A percentile compares a stretch with the other conserved stretches of the same genome.
Conservation (phyloP, 2,329 filamentous ascomycete species). For the Mycosphaerelloides madeirae region DNA sequence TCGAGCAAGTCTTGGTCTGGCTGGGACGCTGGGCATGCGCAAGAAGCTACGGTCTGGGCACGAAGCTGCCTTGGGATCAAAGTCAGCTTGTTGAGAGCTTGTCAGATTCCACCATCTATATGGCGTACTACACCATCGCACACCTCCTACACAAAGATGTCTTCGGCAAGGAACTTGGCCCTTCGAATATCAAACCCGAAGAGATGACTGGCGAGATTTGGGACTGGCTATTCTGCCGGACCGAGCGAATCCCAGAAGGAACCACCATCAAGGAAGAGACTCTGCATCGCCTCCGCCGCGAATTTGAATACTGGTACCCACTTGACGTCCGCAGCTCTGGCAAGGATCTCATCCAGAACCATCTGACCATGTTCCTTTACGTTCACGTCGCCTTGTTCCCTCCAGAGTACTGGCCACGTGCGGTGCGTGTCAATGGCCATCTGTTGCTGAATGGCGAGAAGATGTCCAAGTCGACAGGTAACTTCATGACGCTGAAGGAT, state of each 20-base stretch:
- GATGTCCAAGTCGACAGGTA: slow-evolving; percentile 97
- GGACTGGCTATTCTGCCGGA: slow-evolving; percentile 88
- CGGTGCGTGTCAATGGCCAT: slow-evolving; percentile 86
- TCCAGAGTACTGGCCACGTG: slow-evolving; percentile 80
- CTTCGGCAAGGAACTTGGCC: slow-evolving; percentile 69
- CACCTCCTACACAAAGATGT: slow-evolving; percentile 69
- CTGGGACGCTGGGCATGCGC: slow-evolving; percentile 94
- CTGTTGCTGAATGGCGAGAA: slow-evolving; percentile 93
- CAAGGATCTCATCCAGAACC: slow-evolving; percentile 91
- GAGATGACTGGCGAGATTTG: slow-evolving; percentile 94
- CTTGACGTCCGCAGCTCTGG: slow-evolving; percentile 82
- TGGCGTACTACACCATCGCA: slow-evolving; percentile 62
- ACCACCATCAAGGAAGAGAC: slow-evolving; percentile 68
- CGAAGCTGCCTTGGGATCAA: slow-evolving; percentile 89
- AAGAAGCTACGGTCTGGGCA: slow-evolving; percentile 84
- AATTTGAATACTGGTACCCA: slow-evolving; percentile 97
- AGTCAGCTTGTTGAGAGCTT: slow-evolving; percentile 88
- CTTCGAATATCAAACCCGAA: slow-evolving; percentile 66
- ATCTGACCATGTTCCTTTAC: slow-evolving; percentile 94
- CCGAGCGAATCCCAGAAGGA: slow-evolving; percentile 53
- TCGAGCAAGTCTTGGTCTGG: slow-evolving; percentile 85
- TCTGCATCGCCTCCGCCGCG: slow-evolving; percentile 75
- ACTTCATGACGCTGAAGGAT: slow-evolving; percentile 88
- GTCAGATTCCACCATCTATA: slow-evolving; percentile 89
- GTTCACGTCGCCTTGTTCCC: slow-evolving; percentile 87